Conservation (phyloP, 208 protist species). For the Porcisia hertigi region DNA sequence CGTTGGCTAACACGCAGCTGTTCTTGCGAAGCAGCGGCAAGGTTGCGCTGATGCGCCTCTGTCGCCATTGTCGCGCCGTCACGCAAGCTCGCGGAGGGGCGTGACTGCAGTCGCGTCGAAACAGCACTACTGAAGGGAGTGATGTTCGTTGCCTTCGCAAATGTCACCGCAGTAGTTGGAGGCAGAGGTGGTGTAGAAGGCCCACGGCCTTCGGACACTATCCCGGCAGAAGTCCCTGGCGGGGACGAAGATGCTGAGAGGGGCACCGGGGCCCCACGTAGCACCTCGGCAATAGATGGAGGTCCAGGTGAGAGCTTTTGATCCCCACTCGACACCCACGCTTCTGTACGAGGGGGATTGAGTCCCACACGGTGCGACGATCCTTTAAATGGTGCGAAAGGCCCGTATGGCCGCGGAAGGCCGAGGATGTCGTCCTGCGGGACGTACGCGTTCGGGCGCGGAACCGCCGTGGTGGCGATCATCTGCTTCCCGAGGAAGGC, state of each 20-base stretch:
- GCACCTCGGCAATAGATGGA: not conserved
- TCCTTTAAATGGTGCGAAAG: conserved; percentile 70
- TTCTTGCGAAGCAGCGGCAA: conserved; percentile 7
- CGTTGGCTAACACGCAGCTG: conserved; percentile 22
- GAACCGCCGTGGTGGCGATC: conserved; percentile 71
- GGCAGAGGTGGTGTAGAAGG: not conserved
- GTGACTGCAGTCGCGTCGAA: conserved; percentile 3
- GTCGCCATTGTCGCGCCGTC: not conserved
- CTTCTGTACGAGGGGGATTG: conserved; percentile 3
- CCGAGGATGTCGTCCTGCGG: conserved; percentile 76
- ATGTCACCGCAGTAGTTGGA: not conserved
- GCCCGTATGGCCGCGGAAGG: conserved; percentile 87
- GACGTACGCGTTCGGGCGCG: conserved; percentile 91
- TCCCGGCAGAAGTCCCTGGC: not conserved
- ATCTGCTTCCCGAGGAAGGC: conserved; percentile 5
- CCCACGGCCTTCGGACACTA: not conserved
- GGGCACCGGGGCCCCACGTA: not conserved
- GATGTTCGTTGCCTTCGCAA: not conserved
- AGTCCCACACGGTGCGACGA: conserved; percentile 7
- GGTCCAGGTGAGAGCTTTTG: not conserved
- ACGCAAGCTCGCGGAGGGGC: not conserved
- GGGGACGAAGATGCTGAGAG: conserved; percentile 1
- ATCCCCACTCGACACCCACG: not conserved
- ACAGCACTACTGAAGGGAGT: conserved; percentile 17
- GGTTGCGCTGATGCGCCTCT: not conserved